Percentiles rank a stretch among this genome's conserved stretches.
These are phyloP conservation scores for Malus hybrid DNA, from an alignment of 331 rosid genomes.

Conservation along the genomic window DNA sequence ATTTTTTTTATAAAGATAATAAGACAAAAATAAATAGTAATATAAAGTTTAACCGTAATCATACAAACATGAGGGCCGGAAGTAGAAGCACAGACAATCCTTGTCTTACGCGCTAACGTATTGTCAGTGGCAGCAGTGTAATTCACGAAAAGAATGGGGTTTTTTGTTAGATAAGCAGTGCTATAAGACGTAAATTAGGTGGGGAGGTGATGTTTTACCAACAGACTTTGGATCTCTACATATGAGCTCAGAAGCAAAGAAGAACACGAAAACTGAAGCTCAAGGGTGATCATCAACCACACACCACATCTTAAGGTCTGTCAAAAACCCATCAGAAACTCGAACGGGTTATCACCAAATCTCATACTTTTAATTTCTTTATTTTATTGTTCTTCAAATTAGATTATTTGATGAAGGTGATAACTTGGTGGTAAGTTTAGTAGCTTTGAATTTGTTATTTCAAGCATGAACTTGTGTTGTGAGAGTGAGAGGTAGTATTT, in stretches of 20 bases:
- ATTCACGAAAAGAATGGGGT: conserved; percentile 2
- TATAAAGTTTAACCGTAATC: too few relatives aligned
- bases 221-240: conserved; percentile 6
- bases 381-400: conserved; percentile 11
- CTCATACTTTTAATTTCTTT: not conserved
- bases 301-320: conserved; percentile 3
- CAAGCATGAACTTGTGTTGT: not conserved
- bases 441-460: conserved; percentile 3
- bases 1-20: too few relatives aligned
- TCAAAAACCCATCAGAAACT: not conserved
- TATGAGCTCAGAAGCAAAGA: conserved; percentile 3
- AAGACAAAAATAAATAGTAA: too few relatives aligned
- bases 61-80: too few relatives aligned
- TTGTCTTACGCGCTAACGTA: not conserved
- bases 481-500: not conserved
- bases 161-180: not conserved
- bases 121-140: conserved; percentile 8
- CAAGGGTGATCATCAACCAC: not conserved
- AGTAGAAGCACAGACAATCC: too few relatives aligned
- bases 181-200: not conserved
- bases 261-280: conserved; percentile 2
- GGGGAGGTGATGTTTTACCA: conserved; percentile 1
- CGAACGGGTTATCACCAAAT: conserved; percentile 6
- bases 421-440: not conserved
- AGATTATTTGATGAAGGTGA: conserved; percentile 1